Conservation (phyloP, 2,329 filamentous ascomycete species). For the Sphaceloma murrayae region DNA sequence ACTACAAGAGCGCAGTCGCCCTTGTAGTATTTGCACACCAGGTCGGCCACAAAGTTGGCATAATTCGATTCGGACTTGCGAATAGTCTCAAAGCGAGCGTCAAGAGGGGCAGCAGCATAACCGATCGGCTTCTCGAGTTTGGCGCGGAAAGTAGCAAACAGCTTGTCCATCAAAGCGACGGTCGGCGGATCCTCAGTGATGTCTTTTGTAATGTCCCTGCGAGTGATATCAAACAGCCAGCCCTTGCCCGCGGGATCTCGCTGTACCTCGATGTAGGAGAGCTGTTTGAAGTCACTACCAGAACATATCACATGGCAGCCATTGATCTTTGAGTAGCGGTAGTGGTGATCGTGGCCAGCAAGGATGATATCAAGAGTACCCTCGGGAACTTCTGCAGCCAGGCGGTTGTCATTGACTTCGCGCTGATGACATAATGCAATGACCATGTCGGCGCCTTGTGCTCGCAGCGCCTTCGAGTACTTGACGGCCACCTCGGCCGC, state of each 20-base stretch:
- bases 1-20: slow-evolving; percentile 80
- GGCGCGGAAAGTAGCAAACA: slow-evolving; percentile 63
- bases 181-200: slow-evolving; percentile 56
- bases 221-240: slow-evolving; percentile 72
- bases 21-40: slow-evolving; percentile 75
- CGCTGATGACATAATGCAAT: slow-evolving; percentile 77
- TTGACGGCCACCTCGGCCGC: slow-evolving; percentile 66
- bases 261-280: slow-evolving; percentile 77
- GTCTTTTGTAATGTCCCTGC: slow-evolving; percentile 61
- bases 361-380: slow-evolving; percentile 77
- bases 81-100: slow-evolving; percentile 78
- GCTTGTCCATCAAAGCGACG: slow-evolving; percentile 52
- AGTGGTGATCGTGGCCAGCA: slow-evolving; percentile 85
- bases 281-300: slow-evolving; percentile 83
- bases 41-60: slow-evolving; percentile 82
- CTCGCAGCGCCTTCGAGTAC: slow-evolving; percentile 61
- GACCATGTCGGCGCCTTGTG: slow-evolving; percentile 71
- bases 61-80: slow-evolving; percentile 69
- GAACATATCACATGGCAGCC: slow-evolving; percentile 77
- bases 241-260: slow-evolving; percentile 40
- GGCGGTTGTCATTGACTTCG: slow-evolving; percentile 80
- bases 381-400: slow-evolving; percentile 60
- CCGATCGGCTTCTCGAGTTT: slow-evolving; percentile 76
- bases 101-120: slow-evolving; percentile 71
- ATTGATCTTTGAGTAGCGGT: slow-evolving; percentile 66